Conservation (phyloP, 768 basidiomycete species). For the Rickenella mellea region DNA sequence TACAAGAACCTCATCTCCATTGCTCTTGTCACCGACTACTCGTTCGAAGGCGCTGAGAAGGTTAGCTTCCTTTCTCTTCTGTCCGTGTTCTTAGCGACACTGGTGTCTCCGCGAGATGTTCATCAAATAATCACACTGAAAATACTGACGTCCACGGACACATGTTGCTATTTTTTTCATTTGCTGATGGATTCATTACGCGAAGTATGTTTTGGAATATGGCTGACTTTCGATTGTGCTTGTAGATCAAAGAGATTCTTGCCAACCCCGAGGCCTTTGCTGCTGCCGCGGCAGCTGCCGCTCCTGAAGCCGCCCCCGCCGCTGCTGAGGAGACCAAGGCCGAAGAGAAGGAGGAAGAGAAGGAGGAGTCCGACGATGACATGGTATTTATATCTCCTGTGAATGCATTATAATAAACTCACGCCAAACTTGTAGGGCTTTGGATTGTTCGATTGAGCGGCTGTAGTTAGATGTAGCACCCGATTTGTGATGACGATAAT, state of each 20-base stretch:
- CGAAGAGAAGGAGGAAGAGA: slow-evolving; percentile 73
- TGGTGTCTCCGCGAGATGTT: slow-evolving; percentile 26
- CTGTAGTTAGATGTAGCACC: too few species aligned
- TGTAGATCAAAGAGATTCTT: slow-evolving; percentile 88
- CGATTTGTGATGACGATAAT: too few species aligned
- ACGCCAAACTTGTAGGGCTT: slow-evolving; percentile 56
- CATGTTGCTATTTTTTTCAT: slow-evolving; percentile 17
- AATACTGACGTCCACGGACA: slow-evolving; percentile 62
- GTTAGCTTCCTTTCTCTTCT: slow-evolving; percentile 31
- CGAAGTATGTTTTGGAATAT: slow-evolving; percentile 19
- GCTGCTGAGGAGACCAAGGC: slow-evolving; percentile 47
- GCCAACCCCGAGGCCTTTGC: slow-evolving; percentile 99
- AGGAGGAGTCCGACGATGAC: slow-evolving; percentile 82
- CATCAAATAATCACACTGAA: slow-evolving; percentile 58
- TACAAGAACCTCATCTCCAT: slow-evolving; percentile 98
- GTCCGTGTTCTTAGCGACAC: slow-evolving; percentile 12
- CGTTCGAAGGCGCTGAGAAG: slow-evolving; percentile 90
- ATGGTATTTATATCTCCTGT: slow-evolving; percentile 47
- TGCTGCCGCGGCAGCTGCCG: slow-evolving; percentile 59
- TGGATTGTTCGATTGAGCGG: slow-evolving; percentile 81
- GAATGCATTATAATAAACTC: slow-evolving; percentile 1
- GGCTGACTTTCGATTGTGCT: slow-evolving; percentile 16
- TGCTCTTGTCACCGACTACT: slow-evolving; percentile 85
- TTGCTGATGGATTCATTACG: slow-evolving; percentile 16
- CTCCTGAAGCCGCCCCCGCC: slow-evolving; percentile 38